Evolutionary conservation across 345 rosid genomes (phyloP), one percentile per base, ranked within the genome.

Genomic region (Dimocarpus longan): DNA sequence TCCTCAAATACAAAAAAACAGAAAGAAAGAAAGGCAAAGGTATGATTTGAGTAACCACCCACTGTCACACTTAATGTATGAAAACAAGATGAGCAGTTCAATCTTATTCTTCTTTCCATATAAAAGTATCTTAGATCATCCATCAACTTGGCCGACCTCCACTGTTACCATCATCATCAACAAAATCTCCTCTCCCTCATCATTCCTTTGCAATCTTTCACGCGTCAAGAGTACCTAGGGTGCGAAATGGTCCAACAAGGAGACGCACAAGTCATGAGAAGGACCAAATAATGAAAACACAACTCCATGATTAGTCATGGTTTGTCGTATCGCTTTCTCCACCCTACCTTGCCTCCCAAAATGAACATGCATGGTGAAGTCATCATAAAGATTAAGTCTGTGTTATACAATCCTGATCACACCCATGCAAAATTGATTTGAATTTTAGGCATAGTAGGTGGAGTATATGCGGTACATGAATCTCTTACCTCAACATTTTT

Each of bases 191-290:
- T 22, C 26, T 8, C 66, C 66, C 18, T 66, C 21, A 37, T 66
- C 44, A 66, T 50, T 32, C 37, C 37, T 32, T 32, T 32, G 37
- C 56, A 13, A 50, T 32, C 37, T 50, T 15, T 12, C 56, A 13
- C 56, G 56, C 4, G 18, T 50, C 56, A 16, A 39, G 70, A 50
- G 37, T 32, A 26, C 24, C 19, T 8, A 72, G 19, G 28, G 11
- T 72, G 10, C 28, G 16, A 56, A 72, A 50, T 72, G 66, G 75
- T 72, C 75, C 75, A 39, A 52, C 32, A 72, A 54, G 75, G 50
- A 39, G 28, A 72, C 32, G 48, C 1, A 32, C 66, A 56, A 56
- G 15, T 46, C n/a, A 22, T 50, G 26, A 28, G 37, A 50, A 52
- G 52, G 26, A 21, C 24, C 10, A 19, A 59, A 18, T 8, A 59